phyloP scores from a whole-genome alignment of 768 basidiomycete genomes.

The Hygrocybe coccinea region DNA sequence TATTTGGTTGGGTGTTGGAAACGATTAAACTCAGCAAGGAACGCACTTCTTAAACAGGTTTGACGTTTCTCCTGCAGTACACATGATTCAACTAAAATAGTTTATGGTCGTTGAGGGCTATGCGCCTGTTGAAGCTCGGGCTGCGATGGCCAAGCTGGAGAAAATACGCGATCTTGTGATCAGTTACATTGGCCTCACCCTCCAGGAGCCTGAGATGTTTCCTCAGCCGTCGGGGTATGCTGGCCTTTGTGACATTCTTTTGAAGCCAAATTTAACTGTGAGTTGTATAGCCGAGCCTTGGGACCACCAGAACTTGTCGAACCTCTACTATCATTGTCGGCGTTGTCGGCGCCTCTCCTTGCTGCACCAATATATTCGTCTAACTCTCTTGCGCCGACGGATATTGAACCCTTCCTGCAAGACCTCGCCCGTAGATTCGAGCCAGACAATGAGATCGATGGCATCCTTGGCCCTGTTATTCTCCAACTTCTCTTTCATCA shows the following conservation, averaged over 20 bases:
- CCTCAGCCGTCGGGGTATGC: slow-evolving; percentile 73
- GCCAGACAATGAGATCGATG: slow-evolving; percentile 70
- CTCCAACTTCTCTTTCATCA: slow-evolving; percentile 56
- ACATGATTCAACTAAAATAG: neutral
- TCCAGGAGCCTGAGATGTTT: slow-evolving; percentile 95
- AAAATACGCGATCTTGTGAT: slow-evolving; percentile 79
- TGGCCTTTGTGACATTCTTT: neutral
- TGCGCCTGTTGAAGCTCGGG: slow-evolving; percentile 54
- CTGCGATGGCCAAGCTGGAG: slow-evolving; percentile 61
- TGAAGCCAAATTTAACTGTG: neutral
- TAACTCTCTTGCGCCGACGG: slow-evolving; percentile 54
- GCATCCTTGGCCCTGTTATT: slow-evolving; percentile 73
- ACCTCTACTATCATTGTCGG: slow-evolving; percentile 70
- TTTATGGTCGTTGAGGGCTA: slow-evolving; percentile 41
- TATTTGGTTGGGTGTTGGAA: slow-evolving; percentile 93
- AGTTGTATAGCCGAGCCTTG: slow-evolving; percentile 49
- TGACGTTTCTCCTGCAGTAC: neutral
- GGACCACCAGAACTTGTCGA: slow-evolving; percentile 80
- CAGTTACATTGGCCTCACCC: slow-evolving; percentile 80
- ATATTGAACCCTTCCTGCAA: slow-evolving; percentile 75
- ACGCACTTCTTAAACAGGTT: slow-evolving; percentile 62
- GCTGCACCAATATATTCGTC: slow-evolving; percentile 42
- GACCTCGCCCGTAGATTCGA: slow-evolving; percentile 82
- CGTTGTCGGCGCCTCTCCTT: slow-evolving; percentile 62
- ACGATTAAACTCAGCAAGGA: slow-evolving; percentile 57